phyloP scores from a whole-genome alignment of 2,329 filamentous ascomycete genomes.

The Scytalidium lignicola region DNA sequence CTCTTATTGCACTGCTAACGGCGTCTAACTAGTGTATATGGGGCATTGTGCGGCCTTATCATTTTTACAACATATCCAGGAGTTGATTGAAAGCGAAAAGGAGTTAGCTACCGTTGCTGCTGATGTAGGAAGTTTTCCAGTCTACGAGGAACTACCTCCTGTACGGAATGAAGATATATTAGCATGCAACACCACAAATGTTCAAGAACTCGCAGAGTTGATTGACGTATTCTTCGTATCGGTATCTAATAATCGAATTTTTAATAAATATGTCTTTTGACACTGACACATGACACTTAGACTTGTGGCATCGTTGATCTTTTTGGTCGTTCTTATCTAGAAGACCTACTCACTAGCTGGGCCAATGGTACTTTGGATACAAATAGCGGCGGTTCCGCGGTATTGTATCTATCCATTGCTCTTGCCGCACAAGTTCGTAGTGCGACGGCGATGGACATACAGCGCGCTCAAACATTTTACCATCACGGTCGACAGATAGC shows the following conservation, averaged over 20 bases:
- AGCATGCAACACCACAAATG: neutral
- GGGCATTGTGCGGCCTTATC: conserved; percentile 1
- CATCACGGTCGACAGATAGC: conserved; percentile 31
- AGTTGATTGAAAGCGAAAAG: conserved; percentile 2
- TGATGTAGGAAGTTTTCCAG: neutral
- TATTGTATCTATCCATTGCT: conserved; percentile 27
- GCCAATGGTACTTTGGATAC: neutral
- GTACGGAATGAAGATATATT: neutral
- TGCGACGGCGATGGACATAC: conserved; percentile 23
- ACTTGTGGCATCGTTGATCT: conserved; percentile 3
- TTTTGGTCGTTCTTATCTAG: neutral
- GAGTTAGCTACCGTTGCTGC: neutral
- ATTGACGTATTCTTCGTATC: conserved; percentile 1
- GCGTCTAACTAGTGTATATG: neutral
- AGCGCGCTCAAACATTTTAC: conserved; percentile 29
- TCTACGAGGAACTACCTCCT: conserved; percentile 1
- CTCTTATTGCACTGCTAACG: neutral
- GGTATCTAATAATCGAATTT: too few species aligned
- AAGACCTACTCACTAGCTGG: neutral
- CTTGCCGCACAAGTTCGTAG: conserved; percentile 30
- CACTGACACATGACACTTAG: neutral
- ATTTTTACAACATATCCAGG: conserved; percentile 3
- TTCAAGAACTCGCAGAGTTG: conserved; percentile 1
- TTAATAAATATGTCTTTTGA: too few species aligned
- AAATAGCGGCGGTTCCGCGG: neutral